Percentiles rank a stretch among this genome's conserved stretches.
Evolutionary conservation across 2,329 filamentous ascomycete species (phyloP).

Genomic region (Xylariaceae sp.): DNA sequence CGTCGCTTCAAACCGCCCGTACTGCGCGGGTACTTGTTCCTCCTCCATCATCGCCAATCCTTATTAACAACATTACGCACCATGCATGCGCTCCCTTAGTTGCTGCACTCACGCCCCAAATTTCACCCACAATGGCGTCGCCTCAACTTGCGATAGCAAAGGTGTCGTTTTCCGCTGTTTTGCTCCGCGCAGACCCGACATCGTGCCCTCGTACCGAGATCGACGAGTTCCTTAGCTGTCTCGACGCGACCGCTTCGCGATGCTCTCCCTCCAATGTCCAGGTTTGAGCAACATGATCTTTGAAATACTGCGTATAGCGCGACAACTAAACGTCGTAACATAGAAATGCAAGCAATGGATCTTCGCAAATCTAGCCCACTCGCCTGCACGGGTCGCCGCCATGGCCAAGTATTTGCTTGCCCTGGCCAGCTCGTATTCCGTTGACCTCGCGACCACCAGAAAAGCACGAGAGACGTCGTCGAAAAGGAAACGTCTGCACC

Average conservation of each 20-base stretch:
- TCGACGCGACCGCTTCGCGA: constrained; percentile 60
- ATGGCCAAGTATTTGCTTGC: constrained; percentile 72
- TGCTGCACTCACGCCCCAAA: not conserved
- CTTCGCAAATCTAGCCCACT: constrained; percentile 63
- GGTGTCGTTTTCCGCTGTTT: constrained; percentile 67
- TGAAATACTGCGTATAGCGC: constrained; percentile 37
- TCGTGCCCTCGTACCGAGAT: constrained; percentile 65
- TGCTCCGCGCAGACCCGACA: constrained; percentile 69
- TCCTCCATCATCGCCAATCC: not conserved
- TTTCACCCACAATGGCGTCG: constrained; percentile 50
- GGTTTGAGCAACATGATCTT: constrained; percentile 60
- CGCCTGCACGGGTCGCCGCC: constrained; percentile 57
- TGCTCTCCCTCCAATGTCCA: constrained; percentile 80
- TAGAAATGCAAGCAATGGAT: constrained; percentile 90
- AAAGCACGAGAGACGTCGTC: constrained; percentile 46
- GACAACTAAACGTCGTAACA: constrained; percentile 33
- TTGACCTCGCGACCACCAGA: constrained; percentile 31
- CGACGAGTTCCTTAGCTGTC: constrained; percentile 59
- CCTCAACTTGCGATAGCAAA: constrained; percentile 73
- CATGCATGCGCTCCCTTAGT: constrained; percentile 7
- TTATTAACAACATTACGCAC: not conserved
- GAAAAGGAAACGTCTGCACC: constrained; percentile 65
- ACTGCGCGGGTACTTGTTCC: not conserved
- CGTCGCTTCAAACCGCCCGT: not conserved
- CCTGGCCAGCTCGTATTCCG: constrained; percentile 55